Evolutionary conservation across 2,329 filamentous ascomycete species (phyloP).

Genomic region (Arthrobotrys conoides): DNA sequence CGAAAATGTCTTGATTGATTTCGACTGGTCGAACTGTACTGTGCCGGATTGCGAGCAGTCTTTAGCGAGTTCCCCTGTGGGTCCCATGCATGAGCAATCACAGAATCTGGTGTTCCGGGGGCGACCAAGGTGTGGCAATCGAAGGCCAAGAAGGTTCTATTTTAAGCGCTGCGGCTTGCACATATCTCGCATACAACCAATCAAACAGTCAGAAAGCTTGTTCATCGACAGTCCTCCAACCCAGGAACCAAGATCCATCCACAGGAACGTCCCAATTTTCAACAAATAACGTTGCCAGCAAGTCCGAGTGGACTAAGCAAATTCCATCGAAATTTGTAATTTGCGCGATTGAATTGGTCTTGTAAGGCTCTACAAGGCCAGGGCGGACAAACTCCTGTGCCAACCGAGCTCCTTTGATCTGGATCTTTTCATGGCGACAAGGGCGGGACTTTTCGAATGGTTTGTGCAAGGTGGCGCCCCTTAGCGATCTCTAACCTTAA

Average conservation of each 20-base stretch:
- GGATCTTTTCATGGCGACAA: slow-evolving; percentile 12
- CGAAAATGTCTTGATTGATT: slow-evolving; percentile 4
- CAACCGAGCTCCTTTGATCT: slow-evolving; percentile 18
- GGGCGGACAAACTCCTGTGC: slow-evolving; percentile 4
- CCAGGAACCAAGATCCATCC: slow-evolving; percentile 56
- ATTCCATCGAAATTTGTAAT: slow-evolving; percentile 18
- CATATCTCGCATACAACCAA: slow-evolving; percentile 40
- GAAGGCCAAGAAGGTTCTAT: slow-evolving; percentile 52
- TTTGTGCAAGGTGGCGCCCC: slow-evolving; percentile 35
- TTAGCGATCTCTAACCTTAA: slow-evolving; percentile 35
- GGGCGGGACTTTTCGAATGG: slow-evolving; percentile 30
- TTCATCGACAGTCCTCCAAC: slow-evolving; percentile 13
- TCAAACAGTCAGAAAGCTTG: slow-evolving; percentile 18
- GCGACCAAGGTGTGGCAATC: slow-evolving; percentile 28
- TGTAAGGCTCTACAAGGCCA: slow-evolving; percentile 40
- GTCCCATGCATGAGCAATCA: slow-evolving; percentile 21
- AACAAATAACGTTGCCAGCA: slow-evolving; percentile 11
- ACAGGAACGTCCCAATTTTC: slow-evolving; percentile 18
- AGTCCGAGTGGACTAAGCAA: slow-evolving; percentile 34
- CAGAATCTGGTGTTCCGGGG: slow-evolving; percentile 15
- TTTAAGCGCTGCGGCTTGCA: slow-evolving; percentile 59
- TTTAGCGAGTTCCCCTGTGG: slow-evolving; percentile 51
- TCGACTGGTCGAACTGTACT: background rate
- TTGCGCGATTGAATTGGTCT: slow-evolving; percentile 27
- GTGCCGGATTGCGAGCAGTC: slow-evolving; percentile 8